Conservation (phyloP, 331 rosid species). For the Phaseolus coccineus region DNA sequence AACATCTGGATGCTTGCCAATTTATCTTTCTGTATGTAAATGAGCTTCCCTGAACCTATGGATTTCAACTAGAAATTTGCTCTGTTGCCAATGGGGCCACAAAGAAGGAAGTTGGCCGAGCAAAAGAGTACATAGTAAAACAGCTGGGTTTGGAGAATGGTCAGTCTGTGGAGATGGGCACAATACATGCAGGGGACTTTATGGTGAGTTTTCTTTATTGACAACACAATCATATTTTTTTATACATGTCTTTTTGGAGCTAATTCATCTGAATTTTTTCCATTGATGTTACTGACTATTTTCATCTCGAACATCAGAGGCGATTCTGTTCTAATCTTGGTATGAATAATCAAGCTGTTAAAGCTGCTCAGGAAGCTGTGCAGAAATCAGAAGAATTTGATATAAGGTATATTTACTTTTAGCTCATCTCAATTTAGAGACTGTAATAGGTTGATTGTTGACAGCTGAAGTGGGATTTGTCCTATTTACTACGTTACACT, state of each 20-base stretch:
- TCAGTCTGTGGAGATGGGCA: constrained; percentile 94
- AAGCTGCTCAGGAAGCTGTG: constrained; percentile 50
- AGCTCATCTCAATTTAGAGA: not conserved
- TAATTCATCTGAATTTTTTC: constrained; percentile 2
- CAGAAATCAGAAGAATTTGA: constrained; percentile 49
- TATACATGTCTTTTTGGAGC: constrained; percentile 22
- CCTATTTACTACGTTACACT: not conserved
- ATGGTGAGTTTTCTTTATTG: constrained; percentile 70
- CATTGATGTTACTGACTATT: constrained; percentile 43
- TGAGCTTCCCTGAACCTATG: constrained; percentile 77
- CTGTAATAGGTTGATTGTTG: constrained; percentile 18
- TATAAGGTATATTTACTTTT: constrained; percentile 67
- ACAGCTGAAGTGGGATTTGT: constrained; percentile 5
- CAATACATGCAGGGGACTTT: constrained; percentile 96
- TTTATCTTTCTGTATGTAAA: constrained; percentile 66
- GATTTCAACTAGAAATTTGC: constrained; percentile 92
- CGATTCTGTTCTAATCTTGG: constrained; percentile 76
- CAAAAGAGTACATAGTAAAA: constrained; percentile 95
- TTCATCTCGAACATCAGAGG: constrained; percentile 39
- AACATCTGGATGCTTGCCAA: constrained; percentile 69
- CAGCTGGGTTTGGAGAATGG: constrained; percentile 97
- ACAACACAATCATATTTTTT: constrained; percentile 12
- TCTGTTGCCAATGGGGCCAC: constrained; percentile 99
- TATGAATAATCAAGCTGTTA: constrained; percentile 47
- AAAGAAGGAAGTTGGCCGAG: constrained; percentile 99